A percentile compares a stretch with the other conserved stretches of the same genome.
Conservation (phyloP, 768 basidiomycete genomes). For the Lactifluus echinatus region DNA sequence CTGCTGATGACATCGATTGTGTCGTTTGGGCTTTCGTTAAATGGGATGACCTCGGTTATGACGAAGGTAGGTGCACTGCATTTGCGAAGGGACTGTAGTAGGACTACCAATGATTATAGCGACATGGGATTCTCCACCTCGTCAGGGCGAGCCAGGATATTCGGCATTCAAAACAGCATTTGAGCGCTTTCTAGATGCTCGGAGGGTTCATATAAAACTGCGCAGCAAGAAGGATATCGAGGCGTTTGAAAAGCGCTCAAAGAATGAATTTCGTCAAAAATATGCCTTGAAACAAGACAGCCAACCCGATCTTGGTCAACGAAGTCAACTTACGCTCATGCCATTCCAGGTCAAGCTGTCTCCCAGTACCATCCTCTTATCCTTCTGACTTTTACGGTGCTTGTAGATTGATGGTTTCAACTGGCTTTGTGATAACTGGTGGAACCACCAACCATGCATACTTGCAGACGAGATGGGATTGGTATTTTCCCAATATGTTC, state of each 20-base stretch:
- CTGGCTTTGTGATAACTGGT: constrained; percentile 86
- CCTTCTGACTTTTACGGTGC: not conserved
- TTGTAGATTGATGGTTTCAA: constrained; percentile 68
- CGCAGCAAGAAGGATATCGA: constrained; percentile 35
- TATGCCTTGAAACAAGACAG: constrained; percentile 32
- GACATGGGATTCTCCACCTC: constrained; percentile 90
- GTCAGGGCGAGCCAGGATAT: constrained; percentile 45
- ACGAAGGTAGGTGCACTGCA: constrained; percentile 57
- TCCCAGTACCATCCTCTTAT: not conserved
- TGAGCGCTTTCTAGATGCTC: constrained; percentile 52
- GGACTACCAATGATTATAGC: constrained; percentile 36
- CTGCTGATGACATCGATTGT: constrained; percentile 42
- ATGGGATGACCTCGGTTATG: constrained; percentile 90
- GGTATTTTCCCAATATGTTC: constrained; percentile 33
- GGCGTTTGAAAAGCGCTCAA: constrained; percentile 43
- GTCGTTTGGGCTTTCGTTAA: constrained; percentile 85
- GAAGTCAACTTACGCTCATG: constrained; percentile 60
- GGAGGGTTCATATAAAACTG: constrained; percentile 48
- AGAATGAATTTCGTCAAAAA: constrained; percentile 44
- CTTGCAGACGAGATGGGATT: constrained; percentile 98
- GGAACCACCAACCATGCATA: constrained; percentile 74
- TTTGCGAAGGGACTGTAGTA: constrained; percentile 1
- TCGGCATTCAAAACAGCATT: constrained; percentile 62
- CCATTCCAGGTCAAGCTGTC: constrained; percentile 62
- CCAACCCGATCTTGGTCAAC: constrained; percentile 64